phyloP scores from a whole-genome alignment of 257 asterid genomes.

The Nicotiana tabacum region DNA sequence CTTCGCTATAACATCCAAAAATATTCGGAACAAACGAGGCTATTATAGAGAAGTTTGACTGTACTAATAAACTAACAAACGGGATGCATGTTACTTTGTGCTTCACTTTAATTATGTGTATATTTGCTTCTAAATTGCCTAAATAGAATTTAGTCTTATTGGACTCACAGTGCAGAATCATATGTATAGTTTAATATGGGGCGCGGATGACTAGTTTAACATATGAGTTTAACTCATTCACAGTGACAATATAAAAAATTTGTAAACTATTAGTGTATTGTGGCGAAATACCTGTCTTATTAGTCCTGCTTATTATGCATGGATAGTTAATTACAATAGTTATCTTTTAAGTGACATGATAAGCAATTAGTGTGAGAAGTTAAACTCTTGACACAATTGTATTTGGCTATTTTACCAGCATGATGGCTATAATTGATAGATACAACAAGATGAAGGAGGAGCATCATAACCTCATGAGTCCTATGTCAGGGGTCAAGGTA shows the following conservation, averaged over 20 bases:
- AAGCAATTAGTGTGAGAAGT: neutral
- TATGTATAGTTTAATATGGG: too few species aligned
- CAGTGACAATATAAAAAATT: neutral
- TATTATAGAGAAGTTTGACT: too few species aligned
- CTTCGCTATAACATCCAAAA: too few species aligned
- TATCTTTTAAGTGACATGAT: neutral
- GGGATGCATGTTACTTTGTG: neutral
- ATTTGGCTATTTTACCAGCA: neutral
- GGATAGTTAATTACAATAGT: accelerated
- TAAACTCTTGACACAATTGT: neutral
- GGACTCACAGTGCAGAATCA: neutral
- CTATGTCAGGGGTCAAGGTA: slow-evolving; percentile 22
- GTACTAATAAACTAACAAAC: neutral
- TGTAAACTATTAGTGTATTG: too few species aligned
- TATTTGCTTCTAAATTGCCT: neutral
- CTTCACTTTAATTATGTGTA: neutral
- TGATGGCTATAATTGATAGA: slow-evolving; percentile 19
- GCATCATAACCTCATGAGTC: slow-evolving; percentile 14
- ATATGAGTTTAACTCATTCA: neutral
- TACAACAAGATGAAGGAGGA: slow-evolving; percentile 19
- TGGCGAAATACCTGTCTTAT: neutral
- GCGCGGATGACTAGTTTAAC: neutral
- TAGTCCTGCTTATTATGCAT: neutral
- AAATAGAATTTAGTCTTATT: neutral
- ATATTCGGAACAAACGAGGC: too few species aligned